These are phyloP conservation scores for Globisporangium yorkense DNA, from an alignment of 352 stramenopile species.

Conservation along the genomic window DNA sequence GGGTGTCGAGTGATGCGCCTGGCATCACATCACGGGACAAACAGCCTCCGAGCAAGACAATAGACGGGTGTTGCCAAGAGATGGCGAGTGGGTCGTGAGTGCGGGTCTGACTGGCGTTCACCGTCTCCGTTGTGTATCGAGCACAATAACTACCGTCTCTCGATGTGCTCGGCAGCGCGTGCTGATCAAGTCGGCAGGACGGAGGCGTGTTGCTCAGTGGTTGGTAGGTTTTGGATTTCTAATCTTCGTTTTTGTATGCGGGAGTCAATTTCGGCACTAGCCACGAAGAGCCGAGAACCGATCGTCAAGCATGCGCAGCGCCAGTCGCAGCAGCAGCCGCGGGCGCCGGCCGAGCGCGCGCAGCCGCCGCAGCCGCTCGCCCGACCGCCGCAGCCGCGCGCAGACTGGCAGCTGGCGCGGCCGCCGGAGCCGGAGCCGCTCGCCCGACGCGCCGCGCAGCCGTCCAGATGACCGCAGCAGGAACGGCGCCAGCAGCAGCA, in stretches of 20 bases:
- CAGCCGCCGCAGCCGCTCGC: slow-evolving; percentile 6
- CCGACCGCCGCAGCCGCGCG: slow-evolving; percentile 3
- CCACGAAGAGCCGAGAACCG: background rate
- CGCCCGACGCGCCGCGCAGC: slow-evolving; percentile 5
- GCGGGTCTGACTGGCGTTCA: background rate
- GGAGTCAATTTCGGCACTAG: background rate
- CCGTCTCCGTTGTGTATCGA: too few species aligned
- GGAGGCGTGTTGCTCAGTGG: too few species aligned
- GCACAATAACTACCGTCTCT: too few species aligned
- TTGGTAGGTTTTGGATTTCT: too few species aligned
- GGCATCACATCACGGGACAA: too few species aligned
- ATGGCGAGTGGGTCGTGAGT: background rate
- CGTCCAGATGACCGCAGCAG: slow-evolving; percentile 9
- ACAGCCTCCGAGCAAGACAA: background rate
- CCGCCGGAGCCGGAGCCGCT: slow-evolving; percentile 18
- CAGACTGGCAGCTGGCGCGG: background rate
- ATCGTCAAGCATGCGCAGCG: slow-evolving; percentile 7
- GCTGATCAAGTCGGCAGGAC: too few species aligned
- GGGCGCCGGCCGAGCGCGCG: slow-evolving; percentile 9
- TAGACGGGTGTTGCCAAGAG: background rate
- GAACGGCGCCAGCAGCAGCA: slow-evolving; percentile 1
- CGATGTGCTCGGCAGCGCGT: too few species aligned
- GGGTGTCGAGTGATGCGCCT: slow-evolving; percentile 2
- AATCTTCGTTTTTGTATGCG: too few species aligned
- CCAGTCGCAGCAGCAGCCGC: slow-evolving; percentile 13